Percentiles rank a stretch among this genome's conserved stretches.
Evolutionary conservation across 306 rosid species (phyloP).

Genomic region (Lathyrus tuberosus): DNA sequence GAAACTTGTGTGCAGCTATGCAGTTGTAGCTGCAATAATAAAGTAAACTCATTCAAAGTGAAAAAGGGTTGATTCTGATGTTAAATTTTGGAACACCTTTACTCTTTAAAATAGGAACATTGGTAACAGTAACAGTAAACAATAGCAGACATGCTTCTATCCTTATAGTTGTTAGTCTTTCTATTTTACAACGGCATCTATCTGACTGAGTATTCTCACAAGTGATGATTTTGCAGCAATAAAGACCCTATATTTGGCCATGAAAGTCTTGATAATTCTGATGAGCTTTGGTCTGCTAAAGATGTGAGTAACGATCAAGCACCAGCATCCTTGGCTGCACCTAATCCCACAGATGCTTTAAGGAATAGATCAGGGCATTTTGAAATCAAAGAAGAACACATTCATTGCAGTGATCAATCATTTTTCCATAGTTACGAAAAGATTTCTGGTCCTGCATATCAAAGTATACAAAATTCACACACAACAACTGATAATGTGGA

Average conservation of each 20-base stretch:
- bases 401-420: conserved; percentile 50
- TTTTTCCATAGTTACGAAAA: conserved; percentile 48
- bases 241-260: conserved; percentile 76
- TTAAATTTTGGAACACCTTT: not conserved
- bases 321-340: conserved; percentile 49
- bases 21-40: conserved; percentile 1
- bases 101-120: conserved; percentile 12
- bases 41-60: conserved; percentile 12
- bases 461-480: conserved; percentile 49
- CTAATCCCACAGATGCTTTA: conserved; percentile 43
- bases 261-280: conserved; percentile 61
- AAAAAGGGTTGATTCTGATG: conserved; percentile 11
- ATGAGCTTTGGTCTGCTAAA: conserved; percentile 77
- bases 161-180: conserved; percentile 14
- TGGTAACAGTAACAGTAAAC: conserved; percentile 28
- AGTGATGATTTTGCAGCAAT: conserved; percentile 83
- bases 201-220: conserved; percentile 70
- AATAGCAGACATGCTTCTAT: conserved; percentile 8
- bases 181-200: conserved; percentile 35
- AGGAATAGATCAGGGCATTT: conserved; percentile 46
- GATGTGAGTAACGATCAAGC: conserved; percentile 50
- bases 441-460: conserved; percentile 45
- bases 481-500: conserved; percentile 44
- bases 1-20: conserved; percentile 8
- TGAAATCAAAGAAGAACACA: conserved; percentile 57